Conservation (phyloP, 192 early-diverging fungal genomes). For the Lunasporangiospora selenospora region DNA sequence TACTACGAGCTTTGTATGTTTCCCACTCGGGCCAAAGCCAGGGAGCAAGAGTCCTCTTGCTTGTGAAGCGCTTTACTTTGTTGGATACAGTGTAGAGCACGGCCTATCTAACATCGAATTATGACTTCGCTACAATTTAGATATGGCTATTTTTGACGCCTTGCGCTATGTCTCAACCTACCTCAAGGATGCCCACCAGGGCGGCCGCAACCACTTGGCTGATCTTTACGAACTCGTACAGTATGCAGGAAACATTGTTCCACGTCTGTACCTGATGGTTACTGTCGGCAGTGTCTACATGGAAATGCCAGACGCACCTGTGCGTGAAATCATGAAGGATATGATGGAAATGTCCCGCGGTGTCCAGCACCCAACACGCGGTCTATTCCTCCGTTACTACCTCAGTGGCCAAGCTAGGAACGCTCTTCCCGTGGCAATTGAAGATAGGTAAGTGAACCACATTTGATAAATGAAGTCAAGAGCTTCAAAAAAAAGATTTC, state of each 20-base stretch:
- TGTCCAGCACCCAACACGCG: constrained; percentile 98
- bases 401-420: constrained; percentile 95
- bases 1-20: constrained; percentile 99
- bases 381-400: constrained; percentile 96
- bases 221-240: constrained; percentile 99
- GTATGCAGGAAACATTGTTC: constrained; percentile 98
- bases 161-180: constrained; percentile 92
- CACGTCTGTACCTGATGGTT: constrained; percentile 98
- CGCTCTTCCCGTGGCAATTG: constrained; percentile 83
- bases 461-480: background rate
- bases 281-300: constrained; percentile 98
- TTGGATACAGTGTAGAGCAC: too few species aligned
- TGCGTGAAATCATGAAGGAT: constrained; percentile 97
- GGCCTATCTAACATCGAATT: too few species aligned
- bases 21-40: background rate
- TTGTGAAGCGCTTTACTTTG: background rate
- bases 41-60: background rate
- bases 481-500: too few species aligned
- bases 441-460: constrained; percentile 60
- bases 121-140: too few species aligned
- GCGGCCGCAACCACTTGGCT: constrained; percentile 81
- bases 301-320: constrained; percentile 90
- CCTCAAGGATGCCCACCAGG: constrained; percentile 89
- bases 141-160: constrained; percentile 99
- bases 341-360: constrained; percentile 99